Conservation (phyloP, 2,329 filamentous ascomycete genomes). For the Domatiomyces globalis region DNA sequence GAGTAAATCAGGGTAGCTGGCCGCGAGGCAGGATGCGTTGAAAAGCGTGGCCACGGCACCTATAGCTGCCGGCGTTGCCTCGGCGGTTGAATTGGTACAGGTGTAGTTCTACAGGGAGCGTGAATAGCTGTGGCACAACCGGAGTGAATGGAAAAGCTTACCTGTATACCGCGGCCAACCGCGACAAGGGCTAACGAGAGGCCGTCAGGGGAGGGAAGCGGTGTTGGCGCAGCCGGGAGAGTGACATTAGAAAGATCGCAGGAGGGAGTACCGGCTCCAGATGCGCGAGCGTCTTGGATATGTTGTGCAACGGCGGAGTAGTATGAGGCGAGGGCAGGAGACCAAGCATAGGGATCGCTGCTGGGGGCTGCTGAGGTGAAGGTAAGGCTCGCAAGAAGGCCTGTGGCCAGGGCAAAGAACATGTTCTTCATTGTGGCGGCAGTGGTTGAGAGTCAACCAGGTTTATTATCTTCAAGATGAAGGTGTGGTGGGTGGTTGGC, state of each 20-base stretch:
- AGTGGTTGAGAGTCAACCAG: too few relatives aligned
- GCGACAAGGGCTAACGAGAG: conserved; percentile 61
- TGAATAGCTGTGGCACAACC: conserved; percentile 5
- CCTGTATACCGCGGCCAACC: conserved; percentile 64
- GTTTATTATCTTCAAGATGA: not conserved
- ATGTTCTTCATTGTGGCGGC: not conserved
- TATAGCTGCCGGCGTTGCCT: conserved; percentile 46
- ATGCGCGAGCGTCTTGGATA: conserved; percentile 21
- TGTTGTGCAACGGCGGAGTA: conserved; percentile 27
- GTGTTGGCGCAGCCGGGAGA: conserved; percentile 35
- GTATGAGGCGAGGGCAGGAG: conserved; percentile 28
- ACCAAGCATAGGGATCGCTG: conserved; percentile 20
- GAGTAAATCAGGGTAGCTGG: conserved; percentile 54
- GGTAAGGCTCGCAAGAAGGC: not conserved
- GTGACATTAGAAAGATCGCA: conserved; percentile 25
- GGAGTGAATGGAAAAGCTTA: conserved; percentile 15
- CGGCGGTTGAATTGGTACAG: conserved; percentile 49
- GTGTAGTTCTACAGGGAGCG: conserved; percentile 66
- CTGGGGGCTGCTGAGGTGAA: not conserved
- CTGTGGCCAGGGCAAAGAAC: not conserved
- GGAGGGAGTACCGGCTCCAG: conserved; percentile 11
- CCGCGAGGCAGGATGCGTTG: conserved; percentile 69
- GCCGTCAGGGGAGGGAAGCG: conserved; percentile 49
- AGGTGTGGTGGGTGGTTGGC: not conserved
- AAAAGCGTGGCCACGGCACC: conserved; percentile 76